Percentiles rank a stretch among this genome's conserved stretches.
phyloP scores from a whole-genome alignment of 164 flowering plant species.

The Warburgia ugandensis region DNA sequence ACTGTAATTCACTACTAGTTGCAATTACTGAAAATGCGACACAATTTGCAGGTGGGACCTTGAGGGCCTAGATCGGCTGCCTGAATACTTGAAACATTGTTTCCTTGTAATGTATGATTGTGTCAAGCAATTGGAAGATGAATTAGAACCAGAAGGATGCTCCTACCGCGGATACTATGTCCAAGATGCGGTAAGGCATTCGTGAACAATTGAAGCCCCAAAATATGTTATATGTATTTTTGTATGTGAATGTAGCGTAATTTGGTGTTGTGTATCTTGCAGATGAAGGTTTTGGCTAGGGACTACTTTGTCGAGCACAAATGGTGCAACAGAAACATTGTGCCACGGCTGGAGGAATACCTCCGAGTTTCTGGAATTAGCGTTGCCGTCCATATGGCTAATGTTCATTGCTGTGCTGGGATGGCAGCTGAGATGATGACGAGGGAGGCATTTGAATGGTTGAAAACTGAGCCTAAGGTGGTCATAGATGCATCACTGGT shows the following conservation, averaged over 20 bases:
- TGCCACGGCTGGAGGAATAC: background rate
- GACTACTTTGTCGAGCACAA: background rate
- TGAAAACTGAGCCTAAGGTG: background rate
- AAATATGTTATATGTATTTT: too few relatives aligned
- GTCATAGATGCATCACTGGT: background rate
- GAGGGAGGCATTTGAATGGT: conserved; percentile 2
- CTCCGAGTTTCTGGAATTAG: background rate
- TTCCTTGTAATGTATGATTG: conserved; percentile 15
- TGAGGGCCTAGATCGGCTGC: conserved; percentile 14
- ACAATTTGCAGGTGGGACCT: conserved; percentile 34
- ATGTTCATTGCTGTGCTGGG: background rate
- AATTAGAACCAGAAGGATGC: background rate
- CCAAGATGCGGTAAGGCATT: background rate
- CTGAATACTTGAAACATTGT: conserved; percentile 29
- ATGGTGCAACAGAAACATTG: background rate
- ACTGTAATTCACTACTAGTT: background rate
- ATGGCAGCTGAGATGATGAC: conserved; percentile 3
- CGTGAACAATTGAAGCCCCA: too few relatives aligned
- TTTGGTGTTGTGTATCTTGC: background rate
- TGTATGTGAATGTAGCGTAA: too few relatives aligned
- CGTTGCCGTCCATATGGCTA: background rate
- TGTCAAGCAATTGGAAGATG: background rate
- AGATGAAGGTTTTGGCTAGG: conserved; percentile 3
- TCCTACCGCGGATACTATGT: background rate
- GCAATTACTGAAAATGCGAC: background rate